These are phyloP conservation scores for Floccularia luteovirens DNA, from an alignment of 768 basidiomycete genomes.

Conservation along the genomic window DNA sequence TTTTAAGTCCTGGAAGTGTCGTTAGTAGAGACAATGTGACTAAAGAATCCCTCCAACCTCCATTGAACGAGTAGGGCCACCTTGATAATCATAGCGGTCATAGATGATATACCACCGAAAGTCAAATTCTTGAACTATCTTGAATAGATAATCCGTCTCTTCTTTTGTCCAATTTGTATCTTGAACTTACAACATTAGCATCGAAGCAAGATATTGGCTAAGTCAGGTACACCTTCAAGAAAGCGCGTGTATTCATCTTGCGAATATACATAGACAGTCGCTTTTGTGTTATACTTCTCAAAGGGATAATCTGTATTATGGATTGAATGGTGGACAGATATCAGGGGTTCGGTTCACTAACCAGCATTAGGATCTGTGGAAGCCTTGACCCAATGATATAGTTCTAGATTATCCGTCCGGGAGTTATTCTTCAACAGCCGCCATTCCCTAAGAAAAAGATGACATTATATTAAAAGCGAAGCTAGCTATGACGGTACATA, in stretches of 20 bases:
- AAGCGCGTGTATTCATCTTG: slow-evolving; percentile 83
- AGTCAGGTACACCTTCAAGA: slow-evolving; percentile 50
- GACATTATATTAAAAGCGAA: not conserved
- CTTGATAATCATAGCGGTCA: slow-evolving; percentile 79
- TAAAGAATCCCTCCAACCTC: slow-evolving; percentile 43
- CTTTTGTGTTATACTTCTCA: slow-evolving; percentile 72
- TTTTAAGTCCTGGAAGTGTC: slow-evolving; percentile 67
- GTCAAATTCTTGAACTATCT: slow-evolving; percentile 74
- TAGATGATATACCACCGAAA: slow-evolving; percentile 83
- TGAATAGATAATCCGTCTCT: slow-evolving; percentile 91
- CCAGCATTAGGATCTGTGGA: slow-evolving; percentile 46
- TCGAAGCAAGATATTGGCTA: not conserved
- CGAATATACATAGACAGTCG: slow-evolving; percentile 63
- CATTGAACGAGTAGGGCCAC: slow-evolving; percentile 46
- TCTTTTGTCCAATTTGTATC: slow-evolving; percentile 88
- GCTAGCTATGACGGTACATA: slow-evolving; percentile 15
- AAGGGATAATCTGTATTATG: slow-evolving; percentile 62
- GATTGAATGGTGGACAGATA: not conserved
- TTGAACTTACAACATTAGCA: slow-evolving; percentile 12
- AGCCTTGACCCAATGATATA: slow-evolving; percentile 81
- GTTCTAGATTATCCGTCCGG: slow-evolving; percentile 57
- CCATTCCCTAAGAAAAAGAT: slow-evolving; percentile 55
- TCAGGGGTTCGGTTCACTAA: slow-evolving; percentile 18
- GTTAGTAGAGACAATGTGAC: not conserved
- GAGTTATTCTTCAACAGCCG: slow-evolving; percentile 65